Evolutionary conservation across 352 stramenopile species (phyloP), one percentile per base, ranked within the genome.

Genomic region (Phytophthora pseudosyringae): DNA sequence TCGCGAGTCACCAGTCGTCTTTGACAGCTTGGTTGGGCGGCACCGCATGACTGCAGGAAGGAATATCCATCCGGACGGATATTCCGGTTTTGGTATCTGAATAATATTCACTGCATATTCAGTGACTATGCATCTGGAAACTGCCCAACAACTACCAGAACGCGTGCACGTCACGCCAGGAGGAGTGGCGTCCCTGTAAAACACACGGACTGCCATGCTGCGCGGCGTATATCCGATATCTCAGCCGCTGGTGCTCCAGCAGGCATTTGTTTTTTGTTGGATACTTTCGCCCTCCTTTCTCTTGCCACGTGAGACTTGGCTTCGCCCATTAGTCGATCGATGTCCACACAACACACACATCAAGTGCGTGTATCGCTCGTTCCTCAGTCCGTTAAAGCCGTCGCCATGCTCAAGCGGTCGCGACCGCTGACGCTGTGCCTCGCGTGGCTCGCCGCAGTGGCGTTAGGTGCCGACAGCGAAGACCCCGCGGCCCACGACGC

Each of bases 311-410:
- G 7, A 56, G 59, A 63, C 59, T 60, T 61, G 67, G 51, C 50
- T 69, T 54, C 61, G 55, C 47, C 55, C 36, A 4, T 74, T 69
- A 74, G 51, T 74, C 67, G 67, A 74, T 60, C 21, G 21, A 21
- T 59, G 44, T 40, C 48, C 32, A 31, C 58, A 53, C 48, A 64
- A 54, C 28, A 16, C 16, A 28, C 56, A 55, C 32, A 58, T 63
- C 16, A 52, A 55, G 21, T 60, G 31, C 35, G 25, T n/a, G 29
- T 59, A 3, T 26, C n/a, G 4, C 21, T 54, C 32, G 59, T 59
- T 55, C 41, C 28, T 46, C 44, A 43, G 29, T 10, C 29, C 13
- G 36, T 50, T 55, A 54, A 50, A 47, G 32, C 12, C 35, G 36
- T 39, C 44, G n/a, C 38, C 18, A 72, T 76, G 68, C 25, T 26